These are phyloP conservation scores for Tulasnella sp. DNA, from an alignment of 768 basidiomycete genomes.

Conservation along the genomic window DNA sequence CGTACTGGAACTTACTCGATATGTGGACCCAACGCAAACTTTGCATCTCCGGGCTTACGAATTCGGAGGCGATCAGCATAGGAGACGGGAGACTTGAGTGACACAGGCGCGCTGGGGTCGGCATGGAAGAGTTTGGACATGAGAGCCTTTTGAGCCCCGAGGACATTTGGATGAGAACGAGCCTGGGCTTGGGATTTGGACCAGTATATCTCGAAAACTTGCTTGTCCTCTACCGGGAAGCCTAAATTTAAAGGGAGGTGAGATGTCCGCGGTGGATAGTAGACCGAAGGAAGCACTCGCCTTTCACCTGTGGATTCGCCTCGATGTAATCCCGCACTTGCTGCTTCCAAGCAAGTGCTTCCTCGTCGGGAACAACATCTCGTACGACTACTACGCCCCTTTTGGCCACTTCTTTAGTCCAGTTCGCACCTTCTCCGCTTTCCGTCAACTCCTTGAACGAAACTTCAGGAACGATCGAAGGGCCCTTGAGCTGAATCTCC, in stretches of 20 bases:
- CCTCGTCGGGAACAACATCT: conserved; percentile 47
- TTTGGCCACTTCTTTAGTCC: conserved; percentile 41
- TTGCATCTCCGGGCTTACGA: conserved; percentile 62
- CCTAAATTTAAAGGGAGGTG: conserved; percentile 42
- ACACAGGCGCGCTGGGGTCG: conserved; percentile 43
- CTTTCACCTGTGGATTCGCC: conserved; percentile 33
- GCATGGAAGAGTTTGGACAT: conserved; percentile 60
- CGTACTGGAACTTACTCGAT: conserved; percentile 18
- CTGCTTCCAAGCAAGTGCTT: conserved; percentile 41
- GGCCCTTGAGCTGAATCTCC: conserved; percentile 48
- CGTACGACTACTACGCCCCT: conserved; percentile 55
- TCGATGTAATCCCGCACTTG: conserved; percentile 38
- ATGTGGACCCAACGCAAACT: conserved; percentile 64
- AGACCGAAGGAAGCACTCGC: background rate
- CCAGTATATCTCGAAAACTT: conserved; percentile 73
- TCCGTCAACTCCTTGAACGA: conserved; percentile 43
- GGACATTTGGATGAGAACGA: conserved; percentile 57
- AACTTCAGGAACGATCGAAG: conserved; percentile 53
- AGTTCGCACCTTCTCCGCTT: background rate
- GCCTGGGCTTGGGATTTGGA: conserved; percentile 59
- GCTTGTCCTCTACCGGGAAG: conserved; percentile 61
- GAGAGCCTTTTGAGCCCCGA: conserved; percentile 51
- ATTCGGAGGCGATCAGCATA: conserved; percentile 76
- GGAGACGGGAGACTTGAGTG: conserved; percentile 56
- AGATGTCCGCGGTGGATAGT: background rate